These are phyloP conservation scores for Pseudocercospora eumusae DNA, from an alignment of 2,329 filamentous ascomycete genomes.

Conservation along the genomic window DNA sequence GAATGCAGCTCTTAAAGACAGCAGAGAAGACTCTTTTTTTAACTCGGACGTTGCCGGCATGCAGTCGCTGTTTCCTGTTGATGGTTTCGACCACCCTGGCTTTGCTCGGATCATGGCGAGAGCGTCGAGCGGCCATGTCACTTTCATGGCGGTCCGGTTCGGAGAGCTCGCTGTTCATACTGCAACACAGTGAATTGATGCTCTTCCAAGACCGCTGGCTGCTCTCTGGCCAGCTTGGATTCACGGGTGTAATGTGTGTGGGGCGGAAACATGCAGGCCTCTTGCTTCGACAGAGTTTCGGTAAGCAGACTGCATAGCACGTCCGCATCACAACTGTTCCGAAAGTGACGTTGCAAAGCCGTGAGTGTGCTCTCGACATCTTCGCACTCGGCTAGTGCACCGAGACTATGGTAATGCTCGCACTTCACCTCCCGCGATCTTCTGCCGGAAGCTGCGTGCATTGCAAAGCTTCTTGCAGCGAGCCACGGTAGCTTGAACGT, in stretches of 20 bases:
- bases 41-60: neutral
- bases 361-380: neutral
- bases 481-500: neutral
- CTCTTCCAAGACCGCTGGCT: neutral
- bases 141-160: neutral
- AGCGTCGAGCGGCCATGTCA: neutral
- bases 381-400: neutral
- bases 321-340: neutral
- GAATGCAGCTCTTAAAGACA: neutral
- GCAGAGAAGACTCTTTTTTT: neutral
- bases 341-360: neutral
- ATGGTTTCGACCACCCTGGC: neutral
- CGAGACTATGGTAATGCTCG: neutral
- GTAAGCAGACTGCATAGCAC: constrained; percentile 1
- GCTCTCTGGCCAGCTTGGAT: neutral
- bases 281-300: neutral
- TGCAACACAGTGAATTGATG: neutral
- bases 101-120: neutral
- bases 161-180: neutral
- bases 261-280: neutral
- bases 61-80: neutral
- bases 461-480: neutral
- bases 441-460: neutral
- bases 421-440: neutral
- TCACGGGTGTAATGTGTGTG: neutral